Percentiles rank a stretch among this genome's conserved stretches.
Conservation (phyloP, 768 basidiomycete species). For the Clavaria fumosa region DNA sequence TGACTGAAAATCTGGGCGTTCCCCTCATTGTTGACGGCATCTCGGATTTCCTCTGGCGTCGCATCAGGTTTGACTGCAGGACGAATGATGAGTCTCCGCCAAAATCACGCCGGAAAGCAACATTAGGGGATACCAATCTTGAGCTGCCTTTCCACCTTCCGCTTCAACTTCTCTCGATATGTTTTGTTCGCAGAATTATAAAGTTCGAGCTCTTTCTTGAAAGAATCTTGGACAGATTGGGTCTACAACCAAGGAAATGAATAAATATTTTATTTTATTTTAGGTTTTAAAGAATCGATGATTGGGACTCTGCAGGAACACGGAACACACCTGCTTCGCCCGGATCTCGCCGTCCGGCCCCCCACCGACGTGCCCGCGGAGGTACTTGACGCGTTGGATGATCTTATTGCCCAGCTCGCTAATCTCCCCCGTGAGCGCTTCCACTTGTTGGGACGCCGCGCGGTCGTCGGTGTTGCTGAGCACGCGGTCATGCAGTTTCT, state of each 20-base stretch:
- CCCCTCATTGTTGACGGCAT: constrained; percentile 74
- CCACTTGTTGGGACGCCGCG: constrained; percentile 41
- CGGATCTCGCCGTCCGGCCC: constrained; percentile 59
- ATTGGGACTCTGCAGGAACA: too few species aligned
- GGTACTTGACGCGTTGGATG: constrained; percentile 55
- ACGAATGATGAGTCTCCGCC: too few species aligned
- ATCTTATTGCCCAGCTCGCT: constrained; percentile 51
- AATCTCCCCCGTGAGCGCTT: constrained; percentile 57
- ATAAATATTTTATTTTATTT: too few species aligned
- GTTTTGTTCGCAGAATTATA: constrained; percentile 76
- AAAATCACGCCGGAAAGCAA: too few species aligned
- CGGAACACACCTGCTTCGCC: constrained; percentile 56
- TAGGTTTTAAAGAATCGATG: too few species aligned
- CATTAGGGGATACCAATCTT: constrained; percentile 76
- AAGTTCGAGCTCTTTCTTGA: too few species aligned
- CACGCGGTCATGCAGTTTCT: constrained; percentile 59
- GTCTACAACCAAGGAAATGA: too few species aligned
- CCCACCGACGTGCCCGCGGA: constrained; percentile 52
- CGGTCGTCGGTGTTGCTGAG: constrained; percentile 64
- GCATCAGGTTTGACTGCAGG: constrained; percentile 79
- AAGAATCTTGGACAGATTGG: too few species aligned
- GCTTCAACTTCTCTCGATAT: constrained; percentile 63
- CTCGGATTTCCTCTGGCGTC: constrained; percentile 71
- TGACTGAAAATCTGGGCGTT: constrained; percentile 83
- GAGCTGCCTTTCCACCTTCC: constrained; percentile 74